Conservation (phyloP, 1,139 yeast genomes). For the Hyphopichia pseudoburtonii region DNA sequence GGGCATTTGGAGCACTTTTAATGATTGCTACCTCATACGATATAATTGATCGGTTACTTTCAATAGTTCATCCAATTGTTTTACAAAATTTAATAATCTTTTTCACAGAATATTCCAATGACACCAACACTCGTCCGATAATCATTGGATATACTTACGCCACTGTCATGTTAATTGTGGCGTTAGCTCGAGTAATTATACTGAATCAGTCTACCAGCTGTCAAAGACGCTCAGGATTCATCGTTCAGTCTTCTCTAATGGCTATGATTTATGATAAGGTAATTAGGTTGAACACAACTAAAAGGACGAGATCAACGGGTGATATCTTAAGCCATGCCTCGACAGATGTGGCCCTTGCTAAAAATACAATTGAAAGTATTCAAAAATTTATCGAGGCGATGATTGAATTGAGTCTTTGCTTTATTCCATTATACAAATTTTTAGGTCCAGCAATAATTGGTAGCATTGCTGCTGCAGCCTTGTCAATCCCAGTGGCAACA, state of each 20-base stretch:
- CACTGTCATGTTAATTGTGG: constrained; percentile 14
- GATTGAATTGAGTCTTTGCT: constrained; percentile 51
- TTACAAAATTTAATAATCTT: constrained; percentile 20
- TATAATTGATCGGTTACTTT: constrained; percentile 11
- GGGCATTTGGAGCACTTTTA: constrained; percentile 11
- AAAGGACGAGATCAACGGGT: constrained; percentile 49
- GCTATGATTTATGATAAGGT: constrained; percentile 53
- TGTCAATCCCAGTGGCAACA: constrained; percentile 43
- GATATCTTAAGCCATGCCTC: constrained; percentile 58
- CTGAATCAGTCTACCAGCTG: constrained; percentile 3
- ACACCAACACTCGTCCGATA: constrained; percentile 15
- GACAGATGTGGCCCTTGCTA: constrained; percentile 57
- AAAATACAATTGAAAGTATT: constrained; percentile 52
- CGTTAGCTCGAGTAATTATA: not conserved
- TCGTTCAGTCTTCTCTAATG: constrained; percentile 49
- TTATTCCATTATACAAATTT: constrained; percentile 54
- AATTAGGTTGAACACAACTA: constrained; percentile 43
- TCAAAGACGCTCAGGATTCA: constrained; percentile 34
- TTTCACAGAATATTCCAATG: constrained; percentile 1
- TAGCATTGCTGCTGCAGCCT: constrained; percentile 51
- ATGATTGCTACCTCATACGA: constrained; percentile 5
- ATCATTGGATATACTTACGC: constrained; percentile 21
- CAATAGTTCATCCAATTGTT: constrained; percentile 18
- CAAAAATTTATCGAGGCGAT: constrained; percentile 63
- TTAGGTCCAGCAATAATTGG: constrained; percentile 63